A percentile compares a stretch with the other conserved stretches of the same genome.
These are phyloP conservation scores for Tylopilus sp. DNA, from an alignment of 768 basidiomycete genomes.

Conservation along the genomic window DNA sequence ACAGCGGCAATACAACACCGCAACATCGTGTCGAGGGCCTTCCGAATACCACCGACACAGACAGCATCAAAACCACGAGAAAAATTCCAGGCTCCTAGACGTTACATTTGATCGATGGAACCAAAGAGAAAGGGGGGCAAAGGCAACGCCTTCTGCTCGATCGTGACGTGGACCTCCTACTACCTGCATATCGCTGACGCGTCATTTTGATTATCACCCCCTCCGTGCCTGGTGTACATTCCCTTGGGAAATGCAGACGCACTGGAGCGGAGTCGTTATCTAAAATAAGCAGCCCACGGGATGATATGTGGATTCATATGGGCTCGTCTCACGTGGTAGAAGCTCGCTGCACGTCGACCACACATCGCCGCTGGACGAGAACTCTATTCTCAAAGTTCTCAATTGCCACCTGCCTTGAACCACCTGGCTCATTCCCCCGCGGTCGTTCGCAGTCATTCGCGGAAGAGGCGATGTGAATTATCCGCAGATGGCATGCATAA, in stretches of 20 bases:
- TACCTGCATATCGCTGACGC: too few relatives aligned
- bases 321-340: constrained; percentile 17
- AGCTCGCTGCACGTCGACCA: neutral
- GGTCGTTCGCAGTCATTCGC: constrained; percentile 6
- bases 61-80: neutral
- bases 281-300: neutral
- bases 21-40: neutral
- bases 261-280: neutral
- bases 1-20: neutral
- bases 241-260: constrained; percentile 2
- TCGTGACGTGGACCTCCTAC: too few relatives aligned
- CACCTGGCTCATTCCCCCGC: constrained; percentile 10
- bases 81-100: too few relatives aligned
- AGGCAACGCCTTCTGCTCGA: too few relatives aligned
- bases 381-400: constrained; percentile 9
- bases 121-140: too few relatives aligned
- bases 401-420: neutral
- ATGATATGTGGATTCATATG: constrained; percentile 2
- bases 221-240: neutral
- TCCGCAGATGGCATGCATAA: constrained; percentile 1
- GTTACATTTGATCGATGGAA: too few relatives aligned
- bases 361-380: constrained; percentile 13
- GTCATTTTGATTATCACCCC: too few relatives aligned
- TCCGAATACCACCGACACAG: constrained; percentile 1
- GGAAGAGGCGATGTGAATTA: neutral